These are phyloP conservation scores for Phialophora macrospora DNA, from an alignment of 2,329 filamentous ascomycete genomes.

Conservation along the genomic window DNA sequence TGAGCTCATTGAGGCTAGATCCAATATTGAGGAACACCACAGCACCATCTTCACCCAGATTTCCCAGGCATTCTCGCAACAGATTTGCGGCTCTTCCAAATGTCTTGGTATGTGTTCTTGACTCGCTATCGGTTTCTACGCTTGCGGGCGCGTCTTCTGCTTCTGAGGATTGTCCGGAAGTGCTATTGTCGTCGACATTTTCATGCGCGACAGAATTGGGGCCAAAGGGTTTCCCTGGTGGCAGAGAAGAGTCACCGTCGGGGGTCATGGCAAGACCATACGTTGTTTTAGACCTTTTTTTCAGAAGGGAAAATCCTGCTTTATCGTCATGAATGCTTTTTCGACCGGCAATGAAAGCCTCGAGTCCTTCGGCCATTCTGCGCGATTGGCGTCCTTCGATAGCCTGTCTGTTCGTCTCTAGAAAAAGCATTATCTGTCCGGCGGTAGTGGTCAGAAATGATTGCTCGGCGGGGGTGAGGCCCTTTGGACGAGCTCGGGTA, in stretches of 20 bases:
- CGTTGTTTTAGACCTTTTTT: slow-evolving; percentile 13
- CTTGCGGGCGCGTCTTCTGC: slow-evolving; percentile 45
- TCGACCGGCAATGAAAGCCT: slow-evolving; percentile 43
- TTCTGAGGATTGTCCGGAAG: slow-evolving; percentile 38
- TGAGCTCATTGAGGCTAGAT: slow-evolving; percentile 18
- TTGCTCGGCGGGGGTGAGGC: slow-evolving; percentile 37
- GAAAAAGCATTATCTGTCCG: slow-evolving; percentile 41
- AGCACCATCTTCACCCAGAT: slow-evolving; percentile 52
- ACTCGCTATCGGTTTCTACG: slow-evolving; percentile 39
- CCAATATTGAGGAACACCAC: slow-evolving; percentile 51
- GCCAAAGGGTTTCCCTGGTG: not conserved
- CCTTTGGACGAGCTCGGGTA: slow-evolving; percentile 30
- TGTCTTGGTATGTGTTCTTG: slow-evolving; percentile 48
- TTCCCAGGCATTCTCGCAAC: slow-evolving; percentile 54
- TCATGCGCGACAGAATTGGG: slow-evolving; percentile 7
- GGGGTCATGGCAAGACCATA: not conserved
- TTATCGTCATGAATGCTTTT: slow-evolving; percentile 21
- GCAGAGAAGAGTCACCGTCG: not conserved
- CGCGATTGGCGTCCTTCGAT: slow-evolving; percentile 38
- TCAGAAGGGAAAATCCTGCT: slow-evolving; percentile 39
- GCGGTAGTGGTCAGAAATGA: slow-evolving; percentile 39
- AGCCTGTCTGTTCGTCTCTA: slow-evolving; percentile 42
- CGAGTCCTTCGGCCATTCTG: slow-evolving; percentile 36
- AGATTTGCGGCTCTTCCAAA: slow-evolving; percentile 57
- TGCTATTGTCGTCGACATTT: slow-evolving; percentile 16